phyloP scores from a whole-genome alignment of 352 stramenopile species.

The Globisporangium viniferum region DNA sequence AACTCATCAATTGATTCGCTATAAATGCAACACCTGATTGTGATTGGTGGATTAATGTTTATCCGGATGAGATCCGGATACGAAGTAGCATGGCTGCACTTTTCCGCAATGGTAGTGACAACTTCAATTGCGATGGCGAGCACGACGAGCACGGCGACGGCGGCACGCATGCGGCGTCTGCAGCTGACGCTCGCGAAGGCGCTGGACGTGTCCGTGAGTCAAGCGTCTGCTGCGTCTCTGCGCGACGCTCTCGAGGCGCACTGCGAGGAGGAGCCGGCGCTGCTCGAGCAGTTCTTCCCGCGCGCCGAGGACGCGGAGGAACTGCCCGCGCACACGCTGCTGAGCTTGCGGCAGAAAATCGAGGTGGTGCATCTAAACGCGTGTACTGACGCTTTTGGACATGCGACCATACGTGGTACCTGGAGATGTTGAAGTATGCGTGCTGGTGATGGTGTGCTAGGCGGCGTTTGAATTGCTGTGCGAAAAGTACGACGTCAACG shows the following conservation, averaged over 20 bases:
- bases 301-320: slow-evolving; percentile 25
- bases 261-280: slow-evolving; percentile 44
- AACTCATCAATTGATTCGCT: neutral
- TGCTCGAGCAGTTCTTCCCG: slow-evolving; percentile 50
- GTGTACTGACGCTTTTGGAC: neutral
- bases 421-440: too few species aligned
- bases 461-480: slow-evolving; percentile 52
- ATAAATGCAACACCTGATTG: neutral
- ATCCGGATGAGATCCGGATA: neutral
- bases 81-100: neutral
- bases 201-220: slow-evolving; percentile 54
- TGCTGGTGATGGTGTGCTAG: neutral
- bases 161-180: slow-evolving; percentile 43
- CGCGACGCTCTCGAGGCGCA: slow-evolving; percentile 47
- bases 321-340: slow-evolving; percentile 45
- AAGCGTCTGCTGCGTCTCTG: slow-evolving; percentile 43
- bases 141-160: neutral
- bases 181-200: slow-evolving; percentile 62
- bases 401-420: too few species aligned
- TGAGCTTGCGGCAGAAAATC: slow-evolving; percentile 50
- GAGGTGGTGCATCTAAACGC: slow-evolving; percentile 14
- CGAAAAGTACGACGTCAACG: slow-evolving; percentile 43
- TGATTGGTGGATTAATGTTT: neutral
- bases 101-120: neutral
- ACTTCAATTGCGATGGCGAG: neutral